Conservation (phyloP, 1,284 basidiomycete species). For the Lentinula novae-zelandiae region DNA sequence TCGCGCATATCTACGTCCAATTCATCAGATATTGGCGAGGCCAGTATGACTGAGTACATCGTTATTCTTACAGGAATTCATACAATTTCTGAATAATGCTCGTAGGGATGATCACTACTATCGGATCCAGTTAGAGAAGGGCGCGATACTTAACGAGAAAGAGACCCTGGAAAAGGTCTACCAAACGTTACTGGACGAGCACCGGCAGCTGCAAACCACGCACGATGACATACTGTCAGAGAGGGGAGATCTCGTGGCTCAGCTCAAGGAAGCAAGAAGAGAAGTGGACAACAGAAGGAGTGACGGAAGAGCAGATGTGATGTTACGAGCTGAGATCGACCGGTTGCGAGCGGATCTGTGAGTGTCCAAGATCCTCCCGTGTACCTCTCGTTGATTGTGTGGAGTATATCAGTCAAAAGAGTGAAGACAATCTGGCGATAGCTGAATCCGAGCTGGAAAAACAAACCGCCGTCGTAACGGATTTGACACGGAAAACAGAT, state of each 20-base stretch:
- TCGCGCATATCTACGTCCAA: slow-evolving; percentile 50
- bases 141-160: slow-evolving; percentile 72
- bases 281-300: slow-evolving; percentile 58
- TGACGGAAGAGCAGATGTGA: slow-evolving; percentile 60
- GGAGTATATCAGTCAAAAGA: slow-evolving; percentile 69
- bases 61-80: background rate
- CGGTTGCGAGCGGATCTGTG: slow-evolving; percentile 55
- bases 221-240: slow-evolving; percentile 69
- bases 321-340: slow-evolving; percentile 77
- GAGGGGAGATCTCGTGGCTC: slow-evolving; percentile 64
- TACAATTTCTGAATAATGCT: slow-evolving; percentile 2
- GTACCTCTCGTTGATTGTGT: slow-evolving; percentile 21
- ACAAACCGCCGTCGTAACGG: slow-evolving; percentile 62
- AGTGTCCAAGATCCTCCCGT: slow-evolving; percentile 17
- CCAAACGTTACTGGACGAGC: slow-evolving; percentile 72
- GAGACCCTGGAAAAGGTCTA: slow-evolving; percentile 79
- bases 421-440: slow-evolving; percentile 81
- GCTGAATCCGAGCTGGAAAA: slow-evolving; percentile 80
- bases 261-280: slow-evolving; percentile 52
- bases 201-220: slow-evolving; percentile 65
- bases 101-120: slow-evolving; percentile 83
- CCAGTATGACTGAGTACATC: slow-evolving; percentile 73
- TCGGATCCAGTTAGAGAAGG: slow-evolving; percentile 75
- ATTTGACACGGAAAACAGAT: slow-evolving; percentile 75
- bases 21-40: slow-evolving; percentile 43